Evolutionary conservation across 805 yeast species (phyloP).

Genomic region (Lachancea dasiensis): DNA sequence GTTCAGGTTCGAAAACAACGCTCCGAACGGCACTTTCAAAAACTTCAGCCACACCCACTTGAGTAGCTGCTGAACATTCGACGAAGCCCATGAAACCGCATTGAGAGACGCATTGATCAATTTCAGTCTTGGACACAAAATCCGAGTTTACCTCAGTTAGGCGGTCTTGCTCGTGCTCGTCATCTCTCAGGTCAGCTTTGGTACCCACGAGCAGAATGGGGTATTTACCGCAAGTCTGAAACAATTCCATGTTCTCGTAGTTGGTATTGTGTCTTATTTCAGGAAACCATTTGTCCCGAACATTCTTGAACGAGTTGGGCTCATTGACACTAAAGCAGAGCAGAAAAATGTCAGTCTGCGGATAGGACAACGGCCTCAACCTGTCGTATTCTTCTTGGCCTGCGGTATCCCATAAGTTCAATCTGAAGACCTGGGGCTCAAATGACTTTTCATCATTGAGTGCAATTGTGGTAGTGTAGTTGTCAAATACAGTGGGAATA

Average conservation of each 20-base stretch:
- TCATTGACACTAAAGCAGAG: slow-evolving; percentile 81
- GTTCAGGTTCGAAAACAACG: slow-evolving; percentile 41
- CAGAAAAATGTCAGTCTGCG: slow-evolving; percentile 84
- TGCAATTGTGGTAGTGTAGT: slow-evolving; percentile 81
- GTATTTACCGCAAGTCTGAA: slow-evolving; percentile 14
- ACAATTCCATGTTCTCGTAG: slow-evolving; percentile 36
- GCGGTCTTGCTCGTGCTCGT: slow-evolving; percentile 61
- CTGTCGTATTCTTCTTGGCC: slow-evolving; percentile 92
- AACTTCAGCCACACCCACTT: slow-evolving; percentile 76
- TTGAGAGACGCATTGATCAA: slow-evolving; percentile 59
- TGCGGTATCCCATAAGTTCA: slow-evolving; percentile 94
- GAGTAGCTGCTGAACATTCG: slow-evolving; percentile 90
- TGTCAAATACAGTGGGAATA: slow-evolving; percentile 91
- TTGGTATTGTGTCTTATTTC: slow-evolving; percentile 81
- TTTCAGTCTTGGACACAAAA: slow-evolving; percentile 61
- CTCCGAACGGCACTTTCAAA: slow-evolving; percentile 77
- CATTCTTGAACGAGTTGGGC: slow-evolving; percentile 75
- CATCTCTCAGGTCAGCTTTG: slow-evolving; percentile 81
- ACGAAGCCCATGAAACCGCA: slow-evolving; percentile 67
- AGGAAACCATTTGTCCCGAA: slow-evolving; percentile 77
- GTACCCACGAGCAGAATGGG: slow-evolving; percentile 78
- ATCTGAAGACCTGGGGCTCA: slow-evolving; percentile 73
- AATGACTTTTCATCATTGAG: slow-evolving; percentile 31
- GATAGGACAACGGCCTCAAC: slow-evolving; percentile 81
- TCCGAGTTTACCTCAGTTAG: slow-evolving; percentile 54